Evolutionary conservation across 106 monocot genomes (phyloP), one percentile per base, ranked within the genome.

Genomic region (Phalaenopsis aphrodite): DNA sequence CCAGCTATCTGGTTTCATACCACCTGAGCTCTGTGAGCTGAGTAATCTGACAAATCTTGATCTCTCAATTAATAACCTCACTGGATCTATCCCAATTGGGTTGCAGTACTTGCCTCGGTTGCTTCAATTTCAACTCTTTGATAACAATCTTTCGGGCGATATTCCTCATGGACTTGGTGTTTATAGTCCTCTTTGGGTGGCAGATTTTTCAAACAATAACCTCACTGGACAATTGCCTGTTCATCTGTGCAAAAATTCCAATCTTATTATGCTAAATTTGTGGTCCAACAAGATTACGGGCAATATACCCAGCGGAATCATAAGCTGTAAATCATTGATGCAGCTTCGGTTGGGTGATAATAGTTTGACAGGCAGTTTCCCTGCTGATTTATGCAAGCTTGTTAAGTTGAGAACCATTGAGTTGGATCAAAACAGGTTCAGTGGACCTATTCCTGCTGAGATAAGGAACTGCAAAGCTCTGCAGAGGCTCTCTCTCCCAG

Each of bases 171-270:
- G 72, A 49, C 83, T 97, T 78, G 97, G 97, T 1, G 42, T 90
- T 15, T 87, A 90, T 65, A 97, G 94, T 78, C 87, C 77, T 18
- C 92, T 97, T 48, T 97, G 94, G 92, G 94, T 94, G 15, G 87
- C 94, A 47, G 94, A 94, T 79, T 90, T 97, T 56, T 97, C 97
- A 2, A 84, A 94, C 38, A 97, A 97, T 72, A 89, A 88, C 41
- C 85, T 97, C 43, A 89, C 84, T 1, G 97, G 97, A 16, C 84
- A 79, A 69, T 88, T 97, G 56, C 97, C 97, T 16, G 77, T 23
- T 11, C 80, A 89, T 77, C 85, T 97, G 48, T 97, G 97, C 84
- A 82, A 83, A 17, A 85, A 87, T 65, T 89, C 90, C 21, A 92
- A 92, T 68, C 89, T 97, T 58, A 89, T 90, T 72, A 79, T 92